Conservation (phyloP, 257 asterid genomes). For the Nicotiana otophora region DNA sequence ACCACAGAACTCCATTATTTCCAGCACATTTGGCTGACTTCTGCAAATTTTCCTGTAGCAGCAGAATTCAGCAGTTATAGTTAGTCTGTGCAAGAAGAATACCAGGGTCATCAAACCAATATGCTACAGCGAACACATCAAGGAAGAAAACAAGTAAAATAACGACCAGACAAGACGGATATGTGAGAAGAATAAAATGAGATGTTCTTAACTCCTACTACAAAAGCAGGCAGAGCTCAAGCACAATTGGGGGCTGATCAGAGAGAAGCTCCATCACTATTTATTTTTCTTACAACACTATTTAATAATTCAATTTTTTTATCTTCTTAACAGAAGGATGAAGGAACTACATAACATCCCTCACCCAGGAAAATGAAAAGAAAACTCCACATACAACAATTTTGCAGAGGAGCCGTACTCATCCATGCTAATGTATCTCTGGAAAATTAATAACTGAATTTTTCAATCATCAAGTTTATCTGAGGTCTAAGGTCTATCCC, state of each 20-base stretch:
- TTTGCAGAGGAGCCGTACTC: too few species aligned
- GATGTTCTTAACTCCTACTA: constrained; percentile 1
- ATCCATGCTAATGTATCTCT: too few species aligned
- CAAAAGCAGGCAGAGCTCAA: not conserved
- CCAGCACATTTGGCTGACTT: constrained; percentile 55
- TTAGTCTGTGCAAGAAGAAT: constrained; percentile 8
- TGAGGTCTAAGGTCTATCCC: too few species aligned
- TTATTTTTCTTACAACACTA: not conserved
- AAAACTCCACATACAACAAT: too few species aligned
- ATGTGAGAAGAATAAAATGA: constrained; percentile 12
- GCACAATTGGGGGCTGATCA: not conserved
- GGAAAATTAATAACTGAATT: too few species aligned
- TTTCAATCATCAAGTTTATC: too few species aligned
- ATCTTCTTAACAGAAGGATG: not conserved
- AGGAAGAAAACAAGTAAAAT: not conserved
- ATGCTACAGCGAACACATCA: not conserved
- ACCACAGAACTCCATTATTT: constrained; percentile 51
- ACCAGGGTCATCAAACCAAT: not conserved
- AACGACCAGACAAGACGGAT: not conserved
- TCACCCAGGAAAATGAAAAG: not conserved
- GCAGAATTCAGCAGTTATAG: constrained; percentile 13
- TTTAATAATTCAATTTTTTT: not conserved
- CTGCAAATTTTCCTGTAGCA: constrained; percentile 60
- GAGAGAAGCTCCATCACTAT: not conserved
- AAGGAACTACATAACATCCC: not conserved